These are phyloP conservation scores for Suillus plorans DNA, from an alignment of 768 basidiomycete genomes.

Conservation along the genomic window DNA sequence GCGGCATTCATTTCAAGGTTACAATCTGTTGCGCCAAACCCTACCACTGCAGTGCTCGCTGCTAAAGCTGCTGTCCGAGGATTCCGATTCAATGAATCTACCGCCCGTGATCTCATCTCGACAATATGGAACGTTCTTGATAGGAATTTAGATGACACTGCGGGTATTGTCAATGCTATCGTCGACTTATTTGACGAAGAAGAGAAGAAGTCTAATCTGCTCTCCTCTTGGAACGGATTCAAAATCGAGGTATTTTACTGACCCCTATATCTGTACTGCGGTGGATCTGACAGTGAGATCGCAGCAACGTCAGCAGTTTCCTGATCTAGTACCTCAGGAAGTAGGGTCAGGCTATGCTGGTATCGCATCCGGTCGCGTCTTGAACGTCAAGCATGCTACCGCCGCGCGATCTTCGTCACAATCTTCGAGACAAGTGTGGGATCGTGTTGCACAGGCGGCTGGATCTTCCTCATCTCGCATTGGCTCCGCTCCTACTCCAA, in stretches of 20 bases:
- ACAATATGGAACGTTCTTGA: conserved; percentile 84
- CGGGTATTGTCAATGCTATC: conserved; percentile 67
- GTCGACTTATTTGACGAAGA: conserved; percentile 81
- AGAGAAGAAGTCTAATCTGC: conserved; percentile 77
- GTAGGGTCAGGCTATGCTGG: conserved; percentile 71
- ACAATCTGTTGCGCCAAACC: conserved; percentile 54
- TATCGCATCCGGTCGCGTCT: conserved; percentile 76
- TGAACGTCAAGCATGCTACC: conserved; percentile 81
- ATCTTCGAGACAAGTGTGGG: conserved; percentile 73
- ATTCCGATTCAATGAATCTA: conserved; percentile 74
- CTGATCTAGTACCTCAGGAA: conserved; percentile 63
- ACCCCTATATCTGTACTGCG: background rate
- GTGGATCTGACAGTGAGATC: conserved; percentile 3
- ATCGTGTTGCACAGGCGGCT: conserved; percentile 85
- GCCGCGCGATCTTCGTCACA: conserved; percentile 53
- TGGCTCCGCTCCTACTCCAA: conserved; percentile 14
- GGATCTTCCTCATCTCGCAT: conserved; percentile 39
- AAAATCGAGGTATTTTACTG: conserved; percentile 64
- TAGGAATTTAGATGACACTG: conserved; percentile 67
- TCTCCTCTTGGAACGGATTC: conserved; percentile 81
- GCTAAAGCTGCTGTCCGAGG: conserved; percentile 77
- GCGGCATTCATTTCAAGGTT: conserved; percentile 64
- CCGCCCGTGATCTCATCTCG: conserved; percentile 81
- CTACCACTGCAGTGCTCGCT: conserved; percentile 55
- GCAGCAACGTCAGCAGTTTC: conserved; percentile 85